Percentiles rank a stretch among this genome's conserved stretches.
These are phyloP conservation scores for Lactarius trivialis DNA, from an alignment of 768 basidiomycete genomes.

Conservation along the genomic window DNA sequence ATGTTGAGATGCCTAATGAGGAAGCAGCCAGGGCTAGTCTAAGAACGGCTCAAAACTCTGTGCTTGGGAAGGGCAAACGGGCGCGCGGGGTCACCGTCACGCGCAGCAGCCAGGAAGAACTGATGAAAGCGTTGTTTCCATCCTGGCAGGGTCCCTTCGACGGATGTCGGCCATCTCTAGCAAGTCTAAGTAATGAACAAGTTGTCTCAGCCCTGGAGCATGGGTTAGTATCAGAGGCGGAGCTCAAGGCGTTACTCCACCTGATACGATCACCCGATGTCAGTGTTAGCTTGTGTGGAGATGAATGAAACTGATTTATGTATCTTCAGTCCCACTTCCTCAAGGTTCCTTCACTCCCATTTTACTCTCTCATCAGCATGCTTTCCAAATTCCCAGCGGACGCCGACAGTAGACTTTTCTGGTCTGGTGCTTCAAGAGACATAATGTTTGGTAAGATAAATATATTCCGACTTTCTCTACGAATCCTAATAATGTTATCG, in stretches of 20 bases:
- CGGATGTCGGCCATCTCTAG: constrained; percentile 59
- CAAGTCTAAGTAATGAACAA: constrained; percentile 51
- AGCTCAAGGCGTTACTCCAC: constrained; percentile 58
- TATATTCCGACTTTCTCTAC: background rate
- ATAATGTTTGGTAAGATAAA: constrained; percentile 53
- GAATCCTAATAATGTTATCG: background rate
- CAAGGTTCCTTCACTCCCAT: constrained; percentile 77
- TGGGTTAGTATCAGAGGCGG: constrained; percentile 59
- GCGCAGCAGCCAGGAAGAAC: constrained; percentile 68
- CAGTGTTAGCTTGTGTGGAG: constrained; percentile 27
- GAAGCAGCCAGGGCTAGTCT: constrained; percentile 60
- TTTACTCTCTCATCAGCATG: constrained; percentile 69
- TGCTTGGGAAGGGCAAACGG: constrained; percentile 70
- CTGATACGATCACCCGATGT: constrained; percentile 77
- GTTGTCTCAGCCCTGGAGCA: constrained; percentile 55
- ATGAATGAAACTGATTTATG: background rate
- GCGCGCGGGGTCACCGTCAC: constrained; percentile 83
- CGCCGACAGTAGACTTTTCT: constrained; percentile 69
- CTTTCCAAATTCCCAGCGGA: constrained; percentile 75
- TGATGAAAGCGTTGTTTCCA: constrained; percentile 79
- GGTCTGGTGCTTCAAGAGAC: constrained; percentile 57
- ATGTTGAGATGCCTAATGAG: constrained; percentile 62
- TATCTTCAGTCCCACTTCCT: constrained; percentile 67
- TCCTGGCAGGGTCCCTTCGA: constrained; percentile 73
- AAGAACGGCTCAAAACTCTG: constrained; percentile 49